phyloP scores from a whole-genome alignment of 106 monocot genomes.

The Dioscorea dumetorum region DNA sequence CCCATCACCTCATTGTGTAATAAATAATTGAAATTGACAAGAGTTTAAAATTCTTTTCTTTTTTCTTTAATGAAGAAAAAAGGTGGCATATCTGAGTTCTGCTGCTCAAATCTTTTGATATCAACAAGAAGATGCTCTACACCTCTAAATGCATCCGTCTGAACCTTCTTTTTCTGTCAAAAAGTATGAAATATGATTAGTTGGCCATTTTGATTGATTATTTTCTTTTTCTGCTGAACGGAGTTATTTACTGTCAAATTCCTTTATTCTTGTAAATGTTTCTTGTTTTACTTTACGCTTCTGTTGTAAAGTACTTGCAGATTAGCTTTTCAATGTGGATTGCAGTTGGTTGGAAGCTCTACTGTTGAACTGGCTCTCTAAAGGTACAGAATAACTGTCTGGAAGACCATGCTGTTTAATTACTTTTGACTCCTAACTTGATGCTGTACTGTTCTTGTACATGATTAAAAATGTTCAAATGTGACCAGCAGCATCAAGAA shows the following conservation, averaged over 20 bases:
- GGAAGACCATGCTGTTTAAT: too few relatives aligned
- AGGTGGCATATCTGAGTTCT: neutral
- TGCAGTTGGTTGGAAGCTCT: too few relatives aligned
- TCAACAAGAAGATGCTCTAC: neutral
- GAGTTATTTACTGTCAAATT: neutral
- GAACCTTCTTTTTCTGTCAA: too few relatives aligned
- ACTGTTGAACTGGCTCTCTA: too few relatives aligned
- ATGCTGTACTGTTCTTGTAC: neutral
- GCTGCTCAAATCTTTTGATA: neutral
- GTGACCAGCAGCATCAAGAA: neutral
- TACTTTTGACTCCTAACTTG: neutral
- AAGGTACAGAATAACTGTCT: too few relatives aligned
- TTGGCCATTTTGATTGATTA: neutral
- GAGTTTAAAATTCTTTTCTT: neutral
- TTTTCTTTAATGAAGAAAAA: neutral
- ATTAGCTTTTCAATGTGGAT: neutral
- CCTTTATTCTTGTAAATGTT: neutral
- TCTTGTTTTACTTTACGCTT: neutral
- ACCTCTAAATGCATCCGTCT: too few relatives aligned
- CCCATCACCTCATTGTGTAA: neutral
- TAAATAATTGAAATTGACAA: neutral
- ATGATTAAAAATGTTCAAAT: neutral
- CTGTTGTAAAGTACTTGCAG: neutral
- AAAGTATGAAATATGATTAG: too few relatives aligned
- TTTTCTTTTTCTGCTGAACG: too few relatives aligned